Conservation (phyloP, 2,329 filamentous ascomycete genomes). For the Fusarium fujikuroi region DNA sequence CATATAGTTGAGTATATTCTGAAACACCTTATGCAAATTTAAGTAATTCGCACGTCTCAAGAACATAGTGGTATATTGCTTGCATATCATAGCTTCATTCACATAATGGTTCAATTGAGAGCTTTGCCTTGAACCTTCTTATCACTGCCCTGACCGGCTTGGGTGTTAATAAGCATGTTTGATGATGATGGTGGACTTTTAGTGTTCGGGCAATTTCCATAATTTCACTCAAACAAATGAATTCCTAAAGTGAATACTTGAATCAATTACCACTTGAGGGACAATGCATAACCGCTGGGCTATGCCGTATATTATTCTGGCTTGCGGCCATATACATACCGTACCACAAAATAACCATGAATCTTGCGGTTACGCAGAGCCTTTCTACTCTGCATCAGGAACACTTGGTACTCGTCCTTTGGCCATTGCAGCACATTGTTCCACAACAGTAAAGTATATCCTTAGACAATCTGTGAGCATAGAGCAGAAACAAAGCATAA, state of each 20-base stretch:
- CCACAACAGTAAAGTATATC: slow-evolving; percentile 19
- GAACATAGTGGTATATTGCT: rapidly evolving
- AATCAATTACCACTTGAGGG: neutral
- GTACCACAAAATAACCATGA: slow-evolving; percentile 20
- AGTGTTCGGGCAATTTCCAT: too few relatives aligned
- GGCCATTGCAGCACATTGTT: slow-evolving; percentile 19
- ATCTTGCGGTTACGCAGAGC: slow-evolving; percentile 20
- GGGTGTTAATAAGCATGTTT: neutral
- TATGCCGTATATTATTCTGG: neutral
- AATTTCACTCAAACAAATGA: neutral
- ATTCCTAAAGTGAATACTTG: neutral
- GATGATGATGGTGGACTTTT: too few relatives aligned
- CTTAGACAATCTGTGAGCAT: neutral
- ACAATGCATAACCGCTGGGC: too few relatives aligned
- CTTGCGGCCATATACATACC: slow-evolving; percentile 27
- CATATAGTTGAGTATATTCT: rapidly evolving
- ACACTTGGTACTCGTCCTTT: slow-evolving; percentile 24
- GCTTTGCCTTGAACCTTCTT: neutral
- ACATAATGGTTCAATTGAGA: rapidly evolving
- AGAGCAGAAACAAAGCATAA: rapidly evolving
- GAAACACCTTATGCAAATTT: too few relatives aligned
- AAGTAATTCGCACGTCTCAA: neutral
- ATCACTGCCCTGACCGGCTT: neutral
- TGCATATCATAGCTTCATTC: neutral
- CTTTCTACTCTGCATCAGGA: slow-evolving; percentile 9